Evolutionary conservation across 306 rosid genomes (phyloP), one percentile per base, ranked within the genome.

Genomic region (Argentina anserina): DNA sequence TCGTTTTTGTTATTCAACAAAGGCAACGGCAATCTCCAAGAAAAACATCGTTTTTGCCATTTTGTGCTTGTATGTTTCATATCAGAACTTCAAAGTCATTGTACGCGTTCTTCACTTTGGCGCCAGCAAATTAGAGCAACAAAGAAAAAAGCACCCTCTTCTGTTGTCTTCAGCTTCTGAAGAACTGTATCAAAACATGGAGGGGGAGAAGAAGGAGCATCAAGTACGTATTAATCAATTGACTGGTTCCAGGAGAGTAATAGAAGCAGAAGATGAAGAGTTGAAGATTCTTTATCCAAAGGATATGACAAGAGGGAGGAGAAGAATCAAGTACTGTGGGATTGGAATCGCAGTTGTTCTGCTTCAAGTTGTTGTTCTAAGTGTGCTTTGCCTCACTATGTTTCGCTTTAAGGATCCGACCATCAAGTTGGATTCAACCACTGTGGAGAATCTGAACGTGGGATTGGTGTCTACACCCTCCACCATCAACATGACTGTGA

Each of bases 281-380:
- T 6, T 45, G 5, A 47, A 7, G 18, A 46, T 46, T 45, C 47
- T 62, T 33, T 31, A 26, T 5, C 28, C 70, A n/a, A 49, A 46
- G 40, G 31, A 40, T 6, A 34, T 47, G 7, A 26, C 71, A 9
- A 39, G 66, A 61, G 67, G 64, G 53, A 25, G 23, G 40, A 50
- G 78, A 74, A 63, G 78, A 50, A 25, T 74, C n/a, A 74, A 74
- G 42, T 64, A 12, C 42, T 64, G 53, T 49, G 71, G 78, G 31
- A 49, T 74, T 37, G 62, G 4, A 25, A 11, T 49, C 25, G 71
- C 71, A 47, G 29, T 47, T 9, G 21, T 64, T 17, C 37, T 74
- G 9, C 71, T 74, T 49, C 71, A 74, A 26, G 33, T 64, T 15
- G 71, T 64, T 21, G 61, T 74, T 5, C 10, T 74, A 7, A 62